Evolutionary conservation across 108 stramenopile genomes (phyloP).

Genomic region (Schizochytrium sp.): DNA sequence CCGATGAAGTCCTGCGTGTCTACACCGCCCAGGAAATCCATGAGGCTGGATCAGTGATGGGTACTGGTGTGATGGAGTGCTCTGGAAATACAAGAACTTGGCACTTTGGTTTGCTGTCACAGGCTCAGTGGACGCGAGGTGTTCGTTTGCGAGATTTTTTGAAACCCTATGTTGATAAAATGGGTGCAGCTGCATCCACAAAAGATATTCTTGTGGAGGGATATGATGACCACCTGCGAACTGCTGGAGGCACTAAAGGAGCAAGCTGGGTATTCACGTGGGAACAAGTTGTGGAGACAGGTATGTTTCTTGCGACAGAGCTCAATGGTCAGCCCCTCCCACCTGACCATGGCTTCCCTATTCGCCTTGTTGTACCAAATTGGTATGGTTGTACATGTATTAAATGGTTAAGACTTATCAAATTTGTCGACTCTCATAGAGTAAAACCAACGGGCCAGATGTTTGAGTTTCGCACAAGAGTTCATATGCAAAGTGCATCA

Average conservation of each 20-base stretch:
- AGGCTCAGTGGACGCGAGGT: slow-evolving; percentile 33
- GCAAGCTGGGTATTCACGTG: slow-evolving; percentile 35
- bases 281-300: not conserved
- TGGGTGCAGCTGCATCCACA: not conserved
- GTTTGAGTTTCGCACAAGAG: not conserved
- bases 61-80: slow-evolving; percentile 42
- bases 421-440: not conserved
- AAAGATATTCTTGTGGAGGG: slow-evolving; percentile 1
- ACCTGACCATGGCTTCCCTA: not conserved
- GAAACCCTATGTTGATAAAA: not conserved
- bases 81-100: slow-evolving; percentile 5
- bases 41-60: not conserved
- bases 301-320: not conserved
- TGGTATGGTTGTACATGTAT: slow-evolving; percentile 37
- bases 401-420: not conserved
- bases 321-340: slow-evolving; percentile 4
- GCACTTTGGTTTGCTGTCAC: slow-evolving; percentile 16
- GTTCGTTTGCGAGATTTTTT: not conserved
- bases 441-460: slow-evolving; percentile 9
- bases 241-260: not conserved
- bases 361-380: slow-evolving; percentile 28
- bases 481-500: slow-evolving; percentile 38
- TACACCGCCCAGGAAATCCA: slow-evolving; percentile 20
- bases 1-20: not conserved
- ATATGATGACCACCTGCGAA: not conserved